Percentiles rank a stretch among this genome's conserved stretches.
phyloP scores from a whole-genome alignment of 2,329 filamentous ascomycete genomes.

The Paraconiothyrium sp. region DNA sequence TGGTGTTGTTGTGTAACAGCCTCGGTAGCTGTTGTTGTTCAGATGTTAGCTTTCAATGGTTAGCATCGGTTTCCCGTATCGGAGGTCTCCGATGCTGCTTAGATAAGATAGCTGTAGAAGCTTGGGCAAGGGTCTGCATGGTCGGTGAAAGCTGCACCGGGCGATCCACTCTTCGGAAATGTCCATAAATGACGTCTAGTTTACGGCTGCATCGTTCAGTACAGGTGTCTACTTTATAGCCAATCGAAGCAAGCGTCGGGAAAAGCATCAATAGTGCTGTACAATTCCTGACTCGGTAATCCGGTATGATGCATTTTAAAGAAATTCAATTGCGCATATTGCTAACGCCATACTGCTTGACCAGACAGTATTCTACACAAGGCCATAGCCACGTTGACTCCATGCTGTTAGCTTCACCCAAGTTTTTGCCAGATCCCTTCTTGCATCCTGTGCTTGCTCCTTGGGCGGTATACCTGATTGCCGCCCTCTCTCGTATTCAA shows the following conservation, averaged over 20 bases:
- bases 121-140: constrained; percentile 10
- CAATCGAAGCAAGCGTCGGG: not conserved
- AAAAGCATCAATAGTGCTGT: not conserved
- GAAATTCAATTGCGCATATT: constrained; percentile 32
- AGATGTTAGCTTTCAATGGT: not conserved
- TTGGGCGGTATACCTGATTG: constrained; percentile 16
- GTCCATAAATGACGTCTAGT: constrained; percentile 11
- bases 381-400: constrained; percentile 28
- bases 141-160: constrained; percentile 10
- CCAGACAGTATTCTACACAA: constrained; percentile 37
- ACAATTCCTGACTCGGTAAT: constrained; percentile 16
- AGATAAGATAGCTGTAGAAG: constrained; percentile 26
- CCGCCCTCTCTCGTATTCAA: constrained; percentile 13
- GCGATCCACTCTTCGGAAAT: constrained; percentile 7
- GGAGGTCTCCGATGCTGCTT: constrained; percentile 25
- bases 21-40: not conserved
- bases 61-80: not conserved
- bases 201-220: constrained; percentile 2
- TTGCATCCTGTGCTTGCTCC: constrained; percentile 5
- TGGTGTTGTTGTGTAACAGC: constrained; percentile 1
- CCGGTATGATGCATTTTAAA: constrained; percentile 24
- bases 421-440: constrained; percentile 24
- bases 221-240: constrained; percentile 8
- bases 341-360: constrained; percentile 32
- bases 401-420: constrained; percentile 26